Conservation (phyloP, 2,329 filamentous ascomycete species). For the Xylaria sp. region DNA sequence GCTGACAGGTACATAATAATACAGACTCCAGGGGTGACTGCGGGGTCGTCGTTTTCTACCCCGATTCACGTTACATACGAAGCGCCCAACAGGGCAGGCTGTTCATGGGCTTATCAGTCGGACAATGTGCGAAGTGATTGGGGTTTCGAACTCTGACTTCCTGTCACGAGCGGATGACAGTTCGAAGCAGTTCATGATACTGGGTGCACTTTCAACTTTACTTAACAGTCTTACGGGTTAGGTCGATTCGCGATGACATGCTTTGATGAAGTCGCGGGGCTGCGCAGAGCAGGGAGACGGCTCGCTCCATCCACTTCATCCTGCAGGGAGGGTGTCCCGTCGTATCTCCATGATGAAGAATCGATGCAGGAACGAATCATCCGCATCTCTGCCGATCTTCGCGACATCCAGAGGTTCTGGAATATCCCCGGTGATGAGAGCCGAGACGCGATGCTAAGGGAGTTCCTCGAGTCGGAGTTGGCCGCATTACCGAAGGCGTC, state of each 20-base stretch:
- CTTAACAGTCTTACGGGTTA: too few relatives aligned
- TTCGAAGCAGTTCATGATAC: not conserved
- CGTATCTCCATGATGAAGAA: constrained; percentile 5
- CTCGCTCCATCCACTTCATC: not conserved
- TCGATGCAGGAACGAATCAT: constrained; percentile 37
- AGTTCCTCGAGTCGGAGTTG: constrained; percentile 41
- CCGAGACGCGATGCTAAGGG: constrained; percentile 36
- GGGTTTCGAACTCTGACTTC: not conserved
- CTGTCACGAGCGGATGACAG: not conserved
- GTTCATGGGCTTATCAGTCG: not conserved
- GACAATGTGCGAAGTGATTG: not conserved
- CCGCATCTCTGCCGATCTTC: constrained; percentile 41
- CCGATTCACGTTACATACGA: too few relatives aligned
- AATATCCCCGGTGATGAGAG: constrained; percentile 41
- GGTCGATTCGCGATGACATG: too few relatives aligned
- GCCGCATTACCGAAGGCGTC: constrained; percentile 30
- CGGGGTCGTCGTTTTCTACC: not conserved
- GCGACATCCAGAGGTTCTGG: constrained; percentile 45
- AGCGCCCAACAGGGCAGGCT: too few relatives aligned
- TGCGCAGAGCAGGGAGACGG: constrained; percentile 3
- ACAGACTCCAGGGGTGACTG: not conserved
- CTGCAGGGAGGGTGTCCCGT: not conserved
- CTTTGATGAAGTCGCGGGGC: too few relatives aligned
- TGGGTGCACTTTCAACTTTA: too few relatives aligned
- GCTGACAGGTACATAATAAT: too few relatives aligned